A percentile compares a stretch with the other conserved stretches of the same genome.
Evolutionary conservation across 2,329 filamentous ascomycete genomes (phyloP).

Genomic region (Botrytis galanthina): DNA sequence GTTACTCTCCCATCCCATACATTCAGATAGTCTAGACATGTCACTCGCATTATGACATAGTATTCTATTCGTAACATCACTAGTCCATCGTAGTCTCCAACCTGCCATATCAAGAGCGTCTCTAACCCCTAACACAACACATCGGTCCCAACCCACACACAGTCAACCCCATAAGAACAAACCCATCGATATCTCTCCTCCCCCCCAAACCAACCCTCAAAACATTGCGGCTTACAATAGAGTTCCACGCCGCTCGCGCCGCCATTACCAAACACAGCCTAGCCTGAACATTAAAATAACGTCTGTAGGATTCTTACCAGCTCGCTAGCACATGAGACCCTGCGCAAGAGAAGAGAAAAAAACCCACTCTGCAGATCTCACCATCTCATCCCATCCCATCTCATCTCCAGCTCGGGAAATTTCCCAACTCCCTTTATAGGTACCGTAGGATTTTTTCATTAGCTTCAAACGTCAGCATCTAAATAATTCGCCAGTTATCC

Average conservation of each 20-base stretch:
- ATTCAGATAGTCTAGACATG: not conserved
- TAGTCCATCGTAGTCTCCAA: not conserved
- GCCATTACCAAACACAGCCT: not conserved
- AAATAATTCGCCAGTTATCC: not conserved
- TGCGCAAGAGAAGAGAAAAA: not conserved
- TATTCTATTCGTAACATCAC: not conserved
- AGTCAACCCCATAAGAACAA: not conserved
- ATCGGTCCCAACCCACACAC: not conserved
- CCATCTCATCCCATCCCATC: not conserved
- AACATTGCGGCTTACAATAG: not conserved
- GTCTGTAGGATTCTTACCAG: slow-evolving; percentile 10
- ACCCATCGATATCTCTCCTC: not conserved
- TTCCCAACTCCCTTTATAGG: not conserved
- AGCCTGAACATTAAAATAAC: slow-evolving; percentile 19
- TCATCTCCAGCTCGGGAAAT: not conserved
- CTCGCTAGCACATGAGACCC: not conserved
- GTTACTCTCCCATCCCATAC: not conserved
- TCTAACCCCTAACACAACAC: not conserved
- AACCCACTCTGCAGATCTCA: not conserved
- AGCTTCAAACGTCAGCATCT: not conserved
- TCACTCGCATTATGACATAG: not conserved
- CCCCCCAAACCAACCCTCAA: not conserved
- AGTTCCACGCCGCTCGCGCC: not conserved
- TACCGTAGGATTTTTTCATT: not conserved
- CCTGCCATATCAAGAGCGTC: not conserved